phyloP scores from a whole-genome alignment of 2,329 filamentous ascomycete species.

The Fragosphaeria purpurea region DNA sequence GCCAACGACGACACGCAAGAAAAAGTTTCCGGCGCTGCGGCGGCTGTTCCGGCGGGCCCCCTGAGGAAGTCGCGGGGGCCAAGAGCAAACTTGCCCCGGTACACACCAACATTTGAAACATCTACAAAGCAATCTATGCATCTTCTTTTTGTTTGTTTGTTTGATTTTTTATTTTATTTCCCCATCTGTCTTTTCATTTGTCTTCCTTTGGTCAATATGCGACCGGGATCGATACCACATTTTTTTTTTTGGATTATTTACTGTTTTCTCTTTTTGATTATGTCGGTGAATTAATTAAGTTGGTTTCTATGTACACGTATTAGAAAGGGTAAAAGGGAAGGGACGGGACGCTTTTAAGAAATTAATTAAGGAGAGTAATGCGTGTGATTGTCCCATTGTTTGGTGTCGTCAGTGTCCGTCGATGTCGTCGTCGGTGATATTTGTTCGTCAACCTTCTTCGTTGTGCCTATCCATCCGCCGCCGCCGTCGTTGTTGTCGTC shows the following conservation, averaged over 20 bases:
- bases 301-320: no score
- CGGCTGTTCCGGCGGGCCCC: constrained; percentile 50
- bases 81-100: background rate
- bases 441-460: no score
- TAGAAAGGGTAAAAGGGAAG: background rate
- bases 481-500: no score
- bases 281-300: no score
- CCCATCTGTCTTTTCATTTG: no score
- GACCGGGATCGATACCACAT: background rate
- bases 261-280: no score
- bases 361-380: no score
- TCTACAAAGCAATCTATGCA: background rate
- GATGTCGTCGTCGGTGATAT: no score
- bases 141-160: background rate
- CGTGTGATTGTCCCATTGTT: no score
- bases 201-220: no score
- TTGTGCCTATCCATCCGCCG: no score
- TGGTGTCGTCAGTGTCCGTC: no score
- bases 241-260: background rate
- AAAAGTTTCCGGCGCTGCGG: constrained; percentile 58
- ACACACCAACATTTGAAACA: background rate
- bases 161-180: background rate
- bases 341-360: background rate
- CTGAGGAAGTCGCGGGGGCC: background rate
- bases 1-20: constrained; percentile 30